Evolutionary conservation across 148 eudicot species (phyloP).

Genomic region (Chenopodium album): DNA sequence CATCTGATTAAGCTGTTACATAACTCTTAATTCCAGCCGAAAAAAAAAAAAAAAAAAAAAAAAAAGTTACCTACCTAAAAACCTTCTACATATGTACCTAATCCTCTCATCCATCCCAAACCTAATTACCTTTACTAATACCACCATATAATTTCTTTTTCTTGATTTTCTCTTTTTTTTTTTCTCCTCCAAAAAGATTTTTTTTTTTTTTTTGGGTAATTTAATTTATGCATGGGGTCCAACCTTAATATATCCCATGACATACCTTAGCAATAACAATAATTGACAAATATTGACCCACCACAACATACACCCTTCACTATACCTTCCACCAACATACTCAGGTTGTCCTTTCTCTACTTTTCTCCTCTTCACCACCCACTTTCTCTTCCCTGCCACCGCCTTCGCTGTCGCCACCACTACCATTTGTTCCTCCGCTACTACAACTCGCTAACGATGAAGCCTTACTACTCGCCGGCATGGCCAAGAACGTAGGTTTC

Average conservation of each 20-base stretch:
- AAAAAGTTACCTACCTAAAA: not conserved
- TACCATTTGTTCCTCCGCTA: not conserved
- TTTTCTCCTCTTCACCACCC: constrained; percentile 1
- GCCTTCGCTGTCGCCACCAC: not conserved
- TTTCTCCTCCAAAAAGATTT: not conserved
- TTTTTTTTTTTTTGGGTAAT: no score
- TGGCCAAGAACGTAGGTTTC: constrained; percentile 63
- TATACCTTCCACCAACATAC: constrained; percentile 13
- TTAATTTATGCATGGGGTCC: not conserved
- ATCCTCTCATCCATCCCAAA: not conserved
- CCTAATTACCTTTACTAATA: not conserved
- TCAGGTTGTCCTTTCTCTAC: not conserved
- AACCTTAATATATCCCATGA: constrained; percentile 4
- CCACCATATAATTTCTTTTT: not conserved
- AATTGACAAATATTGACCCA: constrained; percentile 11
- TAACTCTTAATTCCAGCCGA: not conserved
- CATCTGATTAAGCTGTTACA: not conserved
- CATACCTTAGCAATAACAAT: constrained; percentile 14
- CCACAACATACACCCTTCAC: not conserved
- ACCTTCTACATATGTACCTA: not conserved
- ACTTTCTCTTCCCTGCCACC: not conserved
- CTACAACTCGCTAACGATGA: constrained; percentile 23
- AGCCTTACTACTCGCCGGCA: constrained; percentile 39
- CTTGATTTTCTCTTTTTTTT: not conserved
- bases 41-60: not conserved